phyloP scores from a whole-genome alignment of 768 basidiomycete genomes.

The Hysterangium stoloniferum region DNA sequence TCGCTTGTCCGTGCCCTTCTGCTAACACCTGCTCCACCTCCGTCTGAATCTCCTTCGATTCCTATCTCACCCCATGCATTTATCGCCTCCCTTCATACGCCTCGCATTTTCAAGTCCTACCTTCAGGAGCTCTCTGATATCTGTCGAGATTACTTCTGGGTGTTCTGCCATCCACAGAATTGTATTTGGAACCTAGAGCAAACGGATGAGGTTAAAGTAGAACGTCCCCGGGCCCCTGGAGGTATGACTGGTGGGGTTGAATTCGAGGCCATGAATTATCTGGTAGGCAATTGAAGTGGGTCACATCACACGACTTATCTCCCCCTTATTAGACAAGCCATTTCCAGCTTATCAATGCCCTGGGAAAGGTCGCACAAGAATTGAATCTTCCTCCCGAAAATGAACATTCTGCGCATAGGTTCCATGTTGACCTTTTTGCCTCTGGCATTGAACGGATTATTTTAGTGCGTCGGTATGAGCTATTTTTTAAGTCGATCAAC shows the following conservation, averaged over 20 bases:
- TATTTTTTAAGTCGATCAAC: not conserved
- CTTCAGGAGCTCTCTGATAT: slow-evolving; percentile 80
- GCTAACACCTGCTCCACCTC: slow-evolving; percentile 62
- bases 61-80: slow-evolving; percentile 74
- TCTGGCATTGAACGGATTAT: slow-evolving; percentile 90
- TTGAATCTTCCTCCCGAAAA: slow-evolving; percentile 60
- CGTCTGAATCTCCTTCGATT: slow-evolving; percentile 50
- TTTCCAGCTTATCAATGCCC: slow-evolving; percentile 76
- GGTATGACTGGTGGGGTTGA: slow-evolving; percentile 99
- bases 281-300: slow-evolving; percentile 46
- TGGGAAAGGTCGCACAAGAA: slow-evolving; percentile 58
- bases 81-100: slow-evolving; percentile 61
- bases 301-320: slow-evolving; percentile 6
- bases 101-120: slow-evolving; percentile 75
- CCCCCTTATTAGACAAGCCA: slow-evolving; percentile 62
- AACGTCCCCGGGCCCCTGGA: slow-evolving; percentile 88
- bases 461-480: slow-evolving; percentile 49
- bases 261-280: slow-evolving; percentile 93
- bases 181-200: slow-evolving; percentile 81
- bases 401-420: slow-evolving; percentile 68
- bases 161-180: slow-evolving; percentile 94
- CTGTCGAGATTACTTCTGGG: slow-evolving; percentile 93
- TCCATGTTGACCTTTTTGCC: slow-evolving; percentile 82
- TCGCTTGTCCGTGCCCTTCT: slow-evolving; percentile 68
- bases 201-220: slow-evolving; percentile 77